These are phyloP conservation scores for Naganishia vishniacii DNA, from an alignment of 768 basidiomycete species.

Conservation along the genomic window DNA sequence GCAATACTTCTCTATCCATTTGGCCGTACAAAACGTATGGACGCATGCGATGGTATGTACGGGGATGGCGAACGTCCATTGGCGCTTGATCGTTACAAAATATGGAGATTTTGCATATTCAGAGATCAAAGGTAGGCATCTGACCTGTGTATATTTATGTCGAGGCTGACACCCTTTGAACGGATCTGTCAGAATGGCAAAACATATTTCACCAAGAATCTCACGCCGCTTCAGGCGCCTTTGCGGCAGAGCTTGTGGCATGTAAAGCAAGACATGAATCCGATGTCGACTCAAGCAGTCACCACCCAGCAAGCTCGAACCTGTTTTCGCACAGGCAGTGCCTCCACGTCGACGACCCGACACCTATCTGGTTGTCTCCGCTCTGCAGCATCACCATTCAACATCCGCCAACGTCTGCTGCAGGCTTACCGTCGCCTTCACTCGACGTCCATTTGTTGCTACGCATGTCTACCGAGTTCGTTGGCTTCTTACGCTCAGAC, in stretches of 20 bases:
- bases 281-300: not conserved
- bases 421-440: not conserved
- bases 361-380: not conserved
- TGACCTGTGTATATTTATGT: not conserved
- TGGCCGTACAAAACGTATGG: constrained; percentile 15
- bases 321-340: constrained; percentile 6
- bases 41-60: constrained; percentile 4
- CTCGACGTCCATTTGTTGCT: constrained; percentile 14
- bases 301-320: not conserved
- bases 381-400: not conserved
- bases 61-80: constrained; percentile 13
- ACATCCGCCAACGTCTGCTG: too few species aligned
- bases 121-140: constrained; percentile 11
- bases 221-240: not conserved
- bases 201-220: constrained; percentile 4
- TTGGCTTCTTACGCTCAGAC: not conserved
- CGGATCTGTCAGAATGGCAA: constrained; percentile 17
- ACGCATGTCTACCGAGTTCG: constrained; percentile 7
- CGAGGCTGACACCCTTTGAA: not conserved
- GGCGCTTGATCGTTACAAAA: not conserved
- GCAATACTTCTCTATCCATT: not conserved
- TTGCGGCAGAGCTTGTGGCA: constrained; percentile 3
- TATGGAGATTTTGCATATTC: not conserved
- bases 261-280: not conserved
- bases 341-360: not conserved